Percentiles rank a stretch among this genome's conserved stretches.
These are phyloP conservation scores for Globisporangium spiculum DNA, from an alignment of 352 stramenopile species.

Conservation along the genomic window DNA sequence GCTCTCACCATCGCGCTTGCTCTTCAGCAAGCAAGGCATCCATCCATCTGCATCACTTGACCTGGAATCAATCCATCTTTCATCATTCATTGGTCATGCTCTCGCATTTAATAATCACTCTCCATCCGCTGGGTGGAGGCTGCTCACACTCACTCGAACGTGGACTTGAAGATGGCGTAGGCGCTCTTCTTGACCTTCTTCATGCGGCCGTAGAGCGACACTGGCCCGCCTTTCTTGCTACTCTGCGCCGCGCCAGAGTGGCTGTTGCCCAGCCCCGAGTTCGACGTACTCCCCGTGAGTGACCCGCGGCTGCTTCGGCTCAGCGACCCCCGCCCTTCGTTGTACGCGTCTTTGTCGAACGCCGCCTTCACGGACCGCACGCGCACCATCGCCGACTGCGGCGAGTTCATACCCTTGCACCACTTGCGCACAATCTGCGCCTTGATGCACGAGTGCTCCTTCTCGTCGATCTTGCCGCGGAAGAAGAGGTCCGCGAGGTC, in stretches of 20 bases:
- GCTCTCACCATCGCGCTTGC: too few species aligned
- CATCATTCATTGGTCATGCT: not conserved
- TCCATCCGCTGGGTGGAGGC: not conserved
- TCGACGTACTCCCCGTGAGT: conserved; percentile 24
- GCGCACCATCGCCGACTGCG: conserved; percentile 71
- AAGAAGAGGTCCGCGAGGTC: conserved; percentile 69
- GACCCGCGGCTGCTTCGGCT: conserved; percentile 22
- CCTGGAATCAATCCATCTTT: not conserved
- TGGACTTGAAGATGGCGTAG: conserved; percentile 80
- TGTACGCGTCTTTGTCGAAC: conserved; percentile 27
- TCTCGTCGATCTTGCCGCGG: conserved; percentile 81
- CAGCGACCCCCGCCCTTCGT: conserved; percentile 15
- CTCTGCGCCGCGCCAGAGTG: conserved; percentile 15
- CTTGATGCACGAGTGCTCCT: conserved; percentile 82
- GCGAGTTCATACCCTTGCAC: conserved; percentile 78
- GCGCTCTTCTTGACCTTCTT: conserved; percentile 81
- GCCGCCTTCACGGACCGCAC: conserved; percentile 59
- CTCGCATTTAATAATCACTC: not conserved
- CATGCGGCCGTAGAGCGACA: conserved; percentile 77
- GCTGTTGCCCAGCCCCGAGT: conserved; percentile 19
- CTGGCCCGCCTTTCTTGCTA: conserved; percentile 26
- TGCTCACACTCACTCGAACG: conserved; percentile 55
- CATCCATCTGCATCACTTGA: not conserved
- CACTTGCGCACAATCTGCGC: conserved; percentile 80
- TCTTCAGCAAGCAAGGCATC: not conserved